Base-by-base conservation (phyloP, 1,284 basidiomycete species). In the Ceratobasidium sp. region DNA sequence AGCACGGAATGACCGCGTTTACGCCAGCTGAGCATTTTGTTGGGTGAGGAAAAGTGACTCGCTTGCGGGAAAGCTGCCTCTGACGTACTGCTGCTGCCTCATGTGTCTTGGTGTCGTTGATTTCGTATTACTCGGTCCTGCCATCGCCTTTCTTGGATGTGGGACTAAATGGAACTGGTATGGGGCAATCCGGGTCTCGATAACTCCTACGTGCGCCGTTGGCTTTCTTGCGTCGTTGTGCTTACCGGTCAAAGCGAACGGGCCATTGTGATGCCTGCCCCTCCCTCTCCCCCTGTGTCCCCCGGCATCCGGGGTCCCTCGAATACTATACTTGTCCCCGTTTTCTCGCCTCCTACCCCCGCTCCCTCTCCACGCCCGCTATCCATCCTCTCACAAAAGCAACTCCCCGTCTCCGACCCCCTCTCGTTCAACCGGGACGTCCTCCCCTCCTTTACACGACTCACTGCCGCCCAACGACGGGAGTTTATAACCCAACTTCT, bases 401-500 rank as follows among this genome's bases (percentile, higher is more conserved):
- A 74, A 46, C 34, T 56, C 22, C 66, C 73, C 59, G 43, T 56
- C 22, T 73, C 74, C 59, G 48, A 76, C 27, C 77, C 75, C 51
- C 76, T 74, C 74, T 77, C 77, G 66, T 78, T 76, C 74, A 77
- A 78, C 24, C 75, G 56, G 22, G 72, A 74, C 53, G 76, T 76
- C 76, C 66, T 53, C 75, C 66, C 79, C 79, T 77, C 79, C 46
- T 82, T 86, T 51, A 79, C 78, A 14, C 78, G 79, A 34, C 79
- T 82, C 4, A 81, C 81, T 13, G 81, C 85, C 2, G 74, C 83
- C 24, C 80, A 84, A 8, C 88, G 92, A 31, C 87, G 87, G 76
- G 84, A 86, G 51, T 89, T 90, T 77, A 87, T 96, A 53, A 80
- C 86, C 16, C 82, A 88, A 0, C 83, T 96, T 51, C 84, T 95